Evolutionary conservation across 768 basidiomycete species (phyloP).

Genomic region (Phaeotremella skinneri): DNA sequence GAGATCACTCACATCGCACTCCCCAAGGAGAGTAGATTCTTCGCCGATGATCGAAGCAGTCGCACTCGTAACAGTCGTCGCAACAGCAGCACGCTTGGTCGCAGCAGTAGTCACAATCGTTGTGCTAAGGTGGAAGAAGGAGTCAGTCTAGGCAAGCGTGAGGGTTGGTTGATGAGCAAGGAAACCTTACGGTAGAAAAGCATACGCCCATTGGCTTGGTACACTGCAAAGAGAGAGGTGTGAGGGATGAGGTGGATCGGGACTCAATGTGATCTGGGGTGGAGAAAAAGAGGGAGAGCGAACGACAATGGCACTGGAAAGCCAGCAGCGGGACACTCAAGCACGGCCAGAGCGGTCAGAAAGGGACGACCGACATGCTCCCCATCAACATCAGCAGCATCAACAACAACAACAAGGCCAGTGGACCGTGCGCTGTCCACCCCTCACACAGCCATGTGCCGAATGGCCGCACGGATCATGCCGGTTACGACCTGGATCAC

Average conservation of each 20-base stretch:
- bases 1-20: neutral
- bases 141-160: neutral
- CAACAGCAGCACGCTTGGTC: neutral
- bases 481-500: too few relatives aligned
- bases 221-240: neutral
- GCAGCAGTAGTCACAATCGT: neutral
- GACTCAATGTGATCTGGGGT: neutral
- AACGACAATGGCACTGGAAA: neutral
- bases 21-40: neutral
- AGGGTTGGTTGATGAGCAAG: neutral
- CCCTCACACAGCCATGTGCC: too few relatives aligned
- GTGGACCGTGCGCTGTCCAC: too few relatives aligned
- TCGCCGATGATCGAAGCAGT: neutral
- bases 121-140: neutral
- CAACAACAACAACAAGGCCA: too few relatives aligned
- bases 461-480: too few relatives aligned
- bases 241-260: neutral
- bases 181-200: neutral
- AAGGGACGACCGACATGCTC: too few relatives aligned
- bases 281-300: neutral
- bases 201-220: slow-evolving; percentile 2
- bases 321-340: neutral
- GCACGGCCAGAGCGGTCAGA: too few relatives aligned
- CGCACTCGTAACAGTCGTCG: neutral
- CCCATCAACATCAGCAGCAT: too few relatives aligned